A percentile compares a stretch with the other conserved stretches of the same genome.
Evolutionary conservation across 2,329 filamentous ascomycete genomes (phyloP).

Genomic region (Cercospora sp.): DNA sequence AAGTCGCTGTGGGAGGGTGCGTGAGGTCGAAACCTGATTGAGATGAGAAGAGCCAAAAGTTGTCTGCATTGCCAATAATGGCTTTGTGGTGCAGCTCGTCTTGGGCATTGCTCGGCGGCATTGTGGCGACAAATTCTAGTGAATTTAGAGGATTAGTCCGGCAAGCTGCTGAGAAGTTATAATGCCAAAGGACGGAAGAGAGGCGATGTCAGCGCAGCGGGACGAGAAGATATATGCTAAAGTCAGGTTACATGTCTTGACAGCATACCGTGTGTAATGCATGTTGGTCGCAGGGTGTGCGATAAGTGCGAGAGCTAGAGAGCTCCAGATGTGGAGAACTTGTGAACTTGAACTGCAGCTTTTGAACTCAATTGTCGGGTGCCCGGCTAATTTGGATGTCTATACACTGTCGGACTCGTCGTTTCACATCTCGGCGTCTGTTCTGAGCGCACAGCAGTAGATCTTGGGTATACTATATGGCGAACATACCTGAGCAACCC

Average conservation of each 20-base stretch:
- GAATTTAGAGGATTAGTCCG: not conserved
- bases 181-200: not conserved
- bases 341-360: not conserved
- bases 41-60: constrained; percentile 50
- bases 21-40: constrained; percentile 50
- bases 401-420: not conserved
- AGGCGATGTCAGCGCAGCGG: not conserved
- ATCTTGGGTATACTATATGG: not conserved
- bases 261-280: not conserved
- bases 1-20: constrained; percentile 39
- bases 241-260: not conserved
- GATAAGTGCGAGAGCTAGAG: constrained; percentile 1
- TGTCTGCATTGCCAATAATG: constrained; percentile 44
- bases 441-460: not conserved
- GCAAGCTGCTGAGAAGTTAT: not conserved
- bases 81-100: constrained; percentile 21
- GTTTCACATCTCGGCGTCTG: not conserved
- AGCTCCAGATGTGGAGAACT: constrained; percentile 5
- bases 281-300: not conserved
- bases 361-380: not conserved
- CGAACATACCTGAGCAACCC: constrained; percentile 2
- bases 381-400: constrained; percentile 1
- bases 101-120: constrained; percentile 3
- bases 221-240: not conserved
- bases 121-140: not conserved